phyloP scores from a whole-genome alignment of 2,329 filamentous ascomycete genomes.

The Aspergillus piperis region DNA sequence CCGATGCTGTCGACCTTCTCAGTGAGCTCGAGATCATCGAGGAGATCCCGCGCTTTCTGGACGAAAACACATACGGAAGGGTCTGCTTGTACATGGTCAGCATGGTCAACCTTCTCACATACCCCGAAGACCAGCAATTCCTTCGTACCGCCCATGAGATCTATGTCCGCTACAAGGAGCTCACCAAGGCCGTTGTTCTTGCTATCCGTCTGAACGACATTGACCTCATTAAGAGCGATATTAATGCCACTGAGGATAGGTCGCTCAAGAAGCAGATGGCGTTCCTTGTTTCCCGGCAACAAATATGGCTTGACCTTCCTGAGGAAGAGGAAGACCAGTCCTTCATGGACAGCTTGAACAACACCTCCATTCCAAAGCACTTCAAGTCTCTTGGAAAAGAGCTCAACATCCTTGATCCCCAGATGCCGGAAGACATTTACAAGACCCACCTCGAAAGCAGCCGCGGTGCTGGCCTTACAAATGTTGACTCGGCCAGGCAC shows the following conservation, averaged over 20 bases:
- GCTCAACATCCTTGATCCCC: constrained; percentile 93
- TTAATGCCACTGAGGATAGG: constrained; percentile 76
- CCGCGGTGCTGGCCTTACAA: constrained; percentile 87
- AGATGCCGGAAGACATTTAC: constrained; percentile 97
- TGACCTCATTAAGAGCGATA: constrained; percentile 77
- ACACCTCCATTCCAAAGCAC: constrained; percentile 82
- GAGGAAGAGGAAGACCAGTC: constrained; percentile 70
- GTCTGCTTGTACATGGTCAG: constrained; percentile 98
- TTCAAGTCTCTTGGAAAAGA: constrained; percentile 95
- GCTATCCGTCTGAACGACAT: constrained; percentile 91
- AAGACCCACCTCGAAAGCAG: constrained; percentile 98
- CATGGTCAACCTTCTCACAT: constrained; percentile 97
- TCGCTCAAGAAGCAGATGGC: constrained; percentile 90
- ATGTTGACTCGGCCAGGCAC: constrained; percentile 91
- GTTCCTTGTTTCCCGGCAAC: constrained; percentile 87
- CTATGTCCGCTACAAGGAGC: constrained; percentile 89
- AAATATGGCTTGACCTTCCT: constrained; percentile 74
- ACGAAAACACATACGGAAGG: constrained; percentile 88
- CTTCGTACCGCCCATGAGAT: constrained; percentile 89
- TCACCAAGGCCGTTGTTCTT: constrained; percentile 88
- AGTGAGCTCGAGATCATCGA: constrained; percentile 98
- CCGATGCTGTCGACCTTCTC: constrained; percentile 94
- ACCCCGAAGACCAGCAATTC: constrained; percentile 95
- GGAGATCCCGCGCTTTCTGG: constrained; percentile 81
- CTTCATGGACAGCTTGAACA: constrained; percentile 80